Evolutionary conservation across 768 basidiomycete species (phyloP).

Genomic region (Auriscalpium microsporum): DNA sequence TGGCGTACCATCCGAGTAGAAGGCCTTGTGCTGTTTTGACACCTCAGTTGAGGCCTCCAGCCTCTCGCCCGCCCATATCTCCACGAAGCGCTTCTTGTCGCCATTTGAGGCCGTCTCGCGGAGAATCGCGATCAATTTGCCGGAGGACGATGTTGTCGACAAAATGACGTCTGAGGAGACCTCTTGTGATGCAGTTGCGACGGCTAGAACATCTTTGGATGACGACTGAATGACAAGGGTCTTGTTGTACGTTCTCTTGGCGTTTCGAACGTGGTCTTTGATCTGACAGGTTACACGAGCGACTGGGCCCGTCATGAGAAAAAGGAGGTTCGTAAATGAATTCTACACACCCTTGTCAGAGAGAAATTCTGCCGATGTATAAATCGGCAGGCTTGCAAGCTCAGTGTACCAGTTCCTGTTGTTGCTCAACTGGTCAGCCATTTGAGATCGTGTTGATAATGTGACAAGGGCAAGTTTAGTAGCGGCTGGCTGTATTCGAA

Average conservation of each 20-base stretch:
- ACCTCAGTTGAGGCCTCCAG: conserved; percentile 10
- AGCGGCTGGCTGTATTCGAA: too few relatives aligned
- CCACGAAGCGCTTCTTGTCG: conserved; percentile 20
- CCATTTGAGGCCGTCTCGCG: conserved; percentile 8
- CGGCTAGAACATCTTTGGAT: conserved; percentile 5
- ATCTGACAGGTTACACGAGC: conserved; percentile 6
- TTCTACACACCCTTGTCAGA: conserved; percentile 10
- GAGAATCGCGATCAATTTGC: conserved; percentile 17
- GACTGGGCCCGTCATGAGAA: neutral
- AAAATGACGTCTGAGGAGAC: conserved; percentile 15
- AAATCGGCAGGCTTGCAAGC: conserved; percentile 5
- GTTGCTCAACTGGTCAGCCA: neutral
- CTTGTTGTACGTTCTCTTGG: conserved; percentile 9
- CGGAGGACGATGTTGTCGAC: conserved; percentile 17
- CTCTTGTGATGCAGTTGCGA: conserved; percentile 11
- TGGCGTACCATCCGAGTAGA: conserved; percentile 20
- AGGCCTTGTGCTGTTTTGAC: conserved; percentile 18
- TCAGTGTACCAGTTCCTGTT: conserved; percentile 11
- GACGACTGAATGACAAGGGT: conserved; percentile 8
- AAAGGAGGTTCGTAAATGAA: neutral
- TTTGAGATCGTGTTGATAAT: too few relatives aligned
- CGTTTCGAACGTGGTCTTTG: conserved; percentile 10
- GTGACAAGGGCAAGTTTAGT: too few relatives aligned
- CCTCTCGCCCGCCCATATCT: conserved; percentile 21
- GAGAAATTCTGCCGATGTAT: conserved; percentile 9